Conservation (phyloP, 371 early-diverging fungal species). For the Circinella umbellata region DNA sequence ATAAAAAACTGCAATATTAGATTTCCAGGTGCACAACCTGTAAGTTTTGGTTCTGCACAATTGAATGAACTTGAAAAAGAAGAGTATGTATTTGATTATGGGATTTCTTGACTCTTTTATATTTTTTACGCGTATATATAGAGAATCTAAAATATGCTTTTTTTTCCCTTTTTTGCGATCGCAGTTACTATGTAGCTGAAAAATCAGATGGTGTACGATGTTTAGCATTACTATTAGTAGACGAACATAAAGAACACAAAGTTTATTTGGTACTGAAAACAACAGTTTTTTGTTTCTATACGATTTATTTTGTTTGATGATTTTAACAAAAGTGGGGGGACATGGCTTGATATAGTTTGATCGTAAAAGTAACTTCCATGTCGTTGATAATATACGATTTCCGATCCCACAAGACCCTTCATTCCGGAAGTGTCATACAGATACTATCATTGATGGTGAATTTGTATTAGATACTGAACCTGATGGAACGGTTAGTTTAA, state of each 20-base stretch:
- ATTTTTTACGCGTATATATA: too few relatives aligned
- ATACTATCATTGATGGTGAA: conserved; percentile 93
- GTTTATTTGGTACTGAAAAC: conserved; percentile 64
- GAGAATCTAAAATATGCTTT: not conserved
- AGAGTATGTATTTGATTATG: conserved; percentile 54
- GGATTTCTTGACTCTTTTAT: too few relatives aligned
- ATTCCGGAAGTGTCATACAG: conserved; percentile 59
- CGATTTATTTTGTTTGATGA: not conserved
- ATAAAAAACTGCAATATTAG: conserved; percentile 18
- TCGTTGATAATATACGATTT: conserved; percentile 68
- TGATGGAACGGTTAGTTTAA: conserved; percentile 58
- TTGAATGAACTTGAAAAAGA: conserved; percentile 76
- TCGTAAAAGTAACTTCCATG: conserved; percentile 82
- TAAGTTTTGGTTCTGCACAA: conserved; percentile 80
- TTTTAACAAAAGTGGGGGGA: not conserved
- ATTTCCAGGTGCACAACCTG: conserved; percentile 96
- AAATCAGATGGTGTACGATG: conserved; percentile 98
- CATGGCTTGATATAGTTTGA: conserved; percentile 66
- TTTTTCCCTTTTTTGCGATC: not conserved
- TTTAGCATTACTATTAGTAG: conserved; percentile 68
- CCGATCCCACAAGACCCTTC: conserved; percentile 61
- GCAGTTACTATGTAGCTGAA: conserved; percentile 94
- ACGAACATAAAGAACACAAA: conserved; percentile 52
- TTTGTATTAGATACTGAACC: conserved; percentile 77
- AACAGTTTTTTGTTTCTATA: not conserved